These are phyloP conservation scores for Hyphopichia buzzinii DNA, from an alignment of 1,139 yeast genomes.

Conservation along the genomic window DNA sequence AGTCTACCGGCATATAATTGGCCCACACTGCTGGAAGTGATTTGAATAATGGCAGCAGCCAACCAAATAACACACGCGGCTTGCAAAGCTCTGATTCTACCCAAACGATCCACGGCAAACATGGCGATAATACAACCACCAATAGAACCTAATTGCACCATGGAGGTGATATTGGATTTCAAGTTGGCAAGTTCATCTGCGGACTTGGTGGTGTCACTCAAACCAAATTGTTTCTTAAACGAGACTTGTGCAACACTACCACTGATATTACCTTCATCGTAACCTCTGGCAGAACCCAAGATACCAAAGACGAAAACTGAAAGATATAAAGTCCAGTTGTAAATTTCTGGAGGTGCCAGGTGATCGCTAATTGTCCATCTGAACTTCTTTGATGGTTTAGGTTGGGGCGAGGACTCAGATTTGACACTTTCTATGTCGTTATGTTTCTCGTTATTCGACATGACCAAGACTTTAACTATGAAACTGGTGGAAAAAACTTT, in stretches of 20 bases:
- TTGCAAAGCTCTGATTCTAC: conserved; percentile 54
- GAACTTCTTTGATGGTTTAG: conserved; percentile 8
- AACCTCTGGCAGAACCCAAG: conserved; percentile 60
- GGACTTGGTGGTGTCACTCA: conserved; percentile 37
- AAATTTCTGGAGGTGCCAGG: conserved; percentile 49
- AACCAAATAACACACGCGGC: conserved; percentile 44
- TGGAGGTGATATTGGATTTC: conserved; percentile 55
- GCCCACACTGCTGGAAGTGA: conserved; percentile 42
- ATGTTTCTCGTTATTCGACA: neutral
- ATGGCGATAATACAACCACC: conserved; percentile 55
- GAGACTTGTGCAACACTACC: conserved; percentile 46
- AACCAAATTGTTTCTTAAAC: conserved; percentile 45
- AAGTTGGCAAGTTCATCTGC: conserved; percentile 40
- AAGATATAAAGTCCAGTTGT: conserved; percentile 44
- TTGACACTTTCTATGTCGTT: neutral
- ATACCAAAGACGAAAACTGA: conserved; percentile 56
- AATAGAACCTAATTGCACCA: conserved; percentile 63
- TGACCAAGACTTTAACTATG: neutral
- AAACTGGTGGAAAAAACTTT: too few relatives aligned
- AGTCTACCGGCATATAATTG: conserved; percentile 56
- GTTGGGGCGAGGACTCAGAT: neutral
- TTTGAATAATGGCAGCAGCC: conserved; percentile 47
- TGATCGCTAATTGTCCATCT: conserved; percentile 24
- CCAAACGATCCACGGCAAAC: conserved; percentile 51
- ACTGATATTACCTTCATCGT: conserved; percentile 56